Conservation (phyloP, 2,329 filamentous ascomycete species). For the Aaosphaeria arxii region DNA sequence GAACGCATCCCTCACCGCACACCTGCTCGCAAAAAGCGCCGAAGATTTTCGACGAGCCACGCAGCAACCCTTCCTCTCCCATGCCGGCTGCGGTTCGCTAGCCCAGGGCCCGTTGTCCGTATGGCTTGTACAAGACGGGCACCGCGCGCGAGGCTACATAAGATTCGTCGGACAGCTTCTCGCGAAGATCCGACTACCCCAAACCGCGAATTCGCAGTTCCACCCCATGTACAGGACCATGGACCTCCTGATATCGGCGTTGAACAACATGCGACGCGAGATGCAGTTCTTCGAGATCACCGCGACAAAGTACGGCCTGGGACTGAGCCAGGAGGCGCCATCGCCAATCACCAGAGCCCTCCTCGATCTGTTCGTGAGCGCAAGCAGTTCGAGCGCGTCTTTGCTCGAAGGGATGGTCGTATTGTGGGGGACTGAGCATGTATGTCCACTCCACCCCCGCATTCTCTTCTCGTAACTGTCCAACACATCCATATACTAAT, state of each 20-base stretch:
- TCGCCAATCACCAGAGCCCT: slow-evolving; percentile 53
- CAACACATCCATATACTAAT: slow-evolving; percentile 7
- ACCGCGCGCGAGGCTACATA: slow-evolving; percentile 70
- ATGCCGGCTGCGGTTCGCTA: slow-evolving; percentile 62
- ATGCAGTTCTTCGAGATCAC: slow-evolving; percentile 66
- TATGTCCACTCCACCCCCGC: slow-evolving; percentile 19
- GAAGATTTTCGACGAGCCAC: slow-evolving; percentile 56
- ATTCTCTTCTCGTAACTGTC: neutral
- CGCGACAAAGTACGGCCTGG: slow-evolving; percentile 58
- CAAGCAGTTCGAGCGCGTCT: slow-evolving; percentile 48
- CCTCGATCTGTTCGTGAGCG: slow-evolving; percentile 59
- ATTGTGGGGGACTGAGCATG: slow-evolving; percentile 74
- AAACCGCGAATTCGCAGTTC: slow-evolving; percentile 41
- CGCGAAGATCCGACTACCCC: slow-evolving; percentile 57
- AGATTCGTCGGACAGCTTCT: slow-evolving; percentile 65
- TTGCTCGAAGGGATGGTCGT: slow-evolving; percentile 68
- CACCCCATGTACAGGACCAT: slow-evolving; percentile 56
- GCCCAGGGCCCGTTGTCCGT: slow-evolving; percentile 54
- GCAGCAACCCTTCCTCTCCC: slow-evolving; percentile 63
- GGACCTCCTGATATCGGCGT: slow-evolving; percentile 61
- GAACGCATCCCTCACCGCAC: slow-evolving; percentile 52
- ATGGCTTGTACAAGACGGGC: slow-evolving; percentile 70
- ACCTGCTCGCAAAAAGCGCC: slow-evolving; percentile 53
- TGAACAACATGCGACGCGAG: slow-evolving; percentile 66
- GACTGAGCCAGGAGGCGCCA: slow-evolving; percentile 45